These are phyloP conservation scores for Dalbergia oliveri DNA, from an alignment of 306 rosid genomes.

Conservation along the genomic window DNA sequence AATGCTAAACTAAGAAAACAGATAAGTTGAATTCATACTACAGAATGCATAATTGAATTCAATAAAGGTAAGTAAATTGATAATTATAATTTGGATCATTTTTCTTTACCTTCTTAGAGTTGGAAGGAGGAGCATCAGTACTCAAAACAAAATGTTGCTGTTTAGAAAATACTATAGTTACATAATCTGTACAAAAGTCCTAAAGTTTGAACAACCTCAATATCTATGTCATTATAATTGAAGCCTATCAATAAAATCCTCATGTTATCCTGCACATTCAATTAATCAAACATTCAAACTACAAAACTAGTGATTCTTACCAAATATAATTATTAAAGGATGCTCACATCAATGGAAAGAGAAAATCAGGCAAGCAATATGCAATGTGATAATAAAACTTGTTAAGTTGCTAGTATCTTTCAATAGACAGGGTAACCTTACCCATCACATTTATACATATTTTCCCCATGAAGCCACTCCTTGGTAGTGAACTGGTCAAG, in stretches of 20 bases:
- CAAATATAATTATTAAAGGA: conserved; percentile 11
- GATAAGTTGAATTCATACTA: too few relatives aligned
- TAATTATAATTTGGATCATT: too few relatives aligned
- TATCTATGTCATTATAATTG: not conserved
- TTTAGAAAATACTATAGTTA: not conserved
- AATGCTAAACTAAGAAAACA: too few relatives aligned
- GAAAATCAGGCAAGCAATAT: not conserved
- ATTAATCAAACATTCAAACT: conserved; percentile 29
- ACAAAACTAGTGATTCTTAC: conserved; percentile 6
- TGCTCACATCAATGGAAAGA: conserved; percentile 9
- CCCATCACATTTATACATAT: conserved; percentile 98
- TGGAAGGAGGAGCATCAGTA: not conserved
- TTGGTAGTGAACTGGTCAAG: conserved; percentile 86
- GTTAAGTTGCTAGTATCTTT: not conserved
- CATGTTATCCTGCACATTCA: conserved; percentile 16
- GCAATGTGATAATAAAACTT: conserved; percentile 14
- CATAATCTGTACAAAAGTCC: not conserved
- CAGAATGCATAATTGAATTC: too few relatives aligned
- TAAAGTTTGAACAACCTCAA: not conserved
- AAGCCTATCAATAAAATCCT: conserved; percentile 16
- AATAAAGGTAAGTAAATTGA: too few relatives aligned
- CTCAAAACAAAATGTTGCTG: not conserved
- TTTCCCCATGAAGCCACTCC: conserved; percentile 93
- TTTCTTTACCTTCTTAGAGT: too few relatives aligned
- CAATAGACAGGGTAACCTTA: conserved; percentile 56